Evolutionary conservation across 345 rosid species (phyloP), one percentile per base, ranked within the genome.

Genomic region (Trapa bicornis): DNA sequence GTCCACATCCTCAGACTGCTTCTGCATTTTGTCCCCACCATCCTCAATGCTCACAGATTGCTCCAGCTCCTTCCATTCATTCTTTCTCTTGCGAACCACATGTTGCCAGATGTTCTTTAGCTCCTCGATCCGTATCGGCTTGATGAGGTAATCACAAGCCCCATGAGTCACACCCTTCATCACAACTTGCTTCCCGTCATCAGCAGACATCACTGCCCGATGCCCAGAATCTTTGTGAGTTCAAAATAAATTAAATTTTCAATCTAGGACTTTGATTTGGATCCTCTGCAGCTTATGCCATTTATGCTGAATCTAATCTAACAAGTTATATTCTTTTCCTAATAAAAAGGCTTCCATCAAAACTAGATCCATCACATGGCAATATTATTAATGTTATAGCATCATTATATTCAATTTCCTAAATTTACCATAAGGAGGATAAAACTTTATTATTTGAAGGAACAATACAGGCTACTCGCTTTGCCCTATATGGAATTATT

Each of bases 71-170:
- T 73, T 80, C 83, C 79, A 78, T 52, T 81, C 91, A 2, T 83
- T 77, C 75, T 68, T 79, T 76, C 79, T 89, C 72, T 83, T 75
- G 45, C 91, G 47, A 65, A 91, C 83, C 29, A 89, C 96, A 33
- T 87, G 88, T 64, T 89, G 91, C 97, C 95, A 89, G 67, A 91
- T 82, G 73, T 87, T 94, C 77, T 85, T 87, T 53, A 94, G 76
- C 0, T 89, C 96, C 69, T 87, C 88, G 0, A 75, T 79, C 35
- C 85, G 86, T 48, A 89, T 84, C 0, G 97, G 96, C 57, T 95
- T 95, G 70, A 86, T 86, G 5, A 89, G 65, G 73, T 91, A 89
- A 66, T 85, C 89, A 14, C 83, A 85, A 1, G 96, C 99, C 61
- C 99, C 97, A 17, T 88, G 84, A 11, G 96, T 85, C 67, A 94